Evolutionary conservation across 139 green algal species (phyloP), one percentile per base, ranked within the genome.

Genomic region (Chlorella ohadii): DNA sequence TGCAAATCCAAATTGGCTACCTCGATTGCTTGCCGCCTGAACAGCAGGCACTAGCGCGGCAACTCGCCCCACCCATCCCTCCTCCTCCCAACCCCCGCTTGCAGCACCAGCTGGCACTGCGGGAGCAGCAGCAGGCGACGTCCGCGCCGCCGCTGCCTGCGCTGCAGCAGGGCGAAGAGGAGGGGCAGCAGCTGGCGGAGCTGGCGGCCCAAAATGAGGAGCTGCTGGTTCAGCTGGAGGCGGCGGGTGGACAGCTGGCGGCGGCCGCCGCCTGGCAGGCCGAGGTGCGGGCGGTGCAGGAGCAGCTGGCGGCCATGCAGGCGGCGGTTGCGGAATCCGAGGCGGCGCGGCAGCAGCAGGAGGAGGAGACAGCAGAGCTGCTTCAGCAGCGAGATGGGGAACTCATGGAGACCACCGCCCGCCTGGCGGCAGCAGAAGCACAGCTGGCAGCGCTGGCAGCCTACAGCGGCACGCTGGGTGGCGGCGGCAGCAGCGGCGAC

Each of bases 401-500:
- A 36, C 76, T 82, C 3, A 47, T 82, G 76, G 59, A n/a, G 31
- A 59, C 76, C 0, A 72, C 76, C 13, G 76, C 76, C 38, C 33
- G 76, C 17, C 76, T 82, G 76, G 76, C 76, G 27, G 76, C 36
- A 0, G 59, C 76, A 12, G 76, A 82, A 38, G 76, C 76, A 36
- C 76, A 84, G 78, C 64, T 84, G 78, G 41, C 19, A 41, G 64
- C 78, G 7, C 28, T 73, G 63, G 41, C 65, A 44, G 64, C 22
- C 1, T 44, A 23, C 13, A 31, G 41, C 9, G 28, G n/a, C n/a
- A 17, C 78, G 17, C 28, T 63, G 63, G 41, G 56, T 39, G 64
- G 22, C 3, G 63, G 13, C 2, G 63, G 39, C 1, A 15, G 28
- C 39, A 25, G 76, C 57, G 27, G 41, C 25, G 25, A 36, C 38